phyloP scores from a whole-genome alignment of 208 protist species.

The Trypanosomatidae sp. region DNA sequence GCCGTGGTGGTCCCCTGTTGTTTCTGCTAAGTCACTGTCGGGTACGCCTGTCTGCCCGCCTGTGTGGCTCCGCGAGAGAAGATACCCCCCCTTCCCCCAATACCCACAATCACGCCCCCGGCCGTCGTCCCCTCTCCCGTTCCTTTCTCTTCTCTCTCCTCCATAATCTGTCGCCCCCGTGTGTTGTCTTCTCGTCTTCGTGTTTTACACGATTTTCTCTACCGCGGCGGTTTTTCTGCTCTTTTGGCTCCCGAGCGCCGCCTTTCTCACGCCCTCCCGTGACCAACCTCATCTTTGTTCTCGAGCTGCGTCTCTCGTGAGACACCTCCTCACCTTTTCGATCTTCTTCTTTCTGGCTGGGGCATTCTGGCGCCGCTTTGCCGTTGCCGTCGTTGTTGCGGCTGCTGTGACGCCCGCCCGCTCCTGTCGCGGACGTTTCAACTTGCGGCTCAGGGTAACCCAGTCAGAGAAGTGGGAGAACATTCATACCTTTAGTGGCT shows the following conservation, averaged over 20 bases:
- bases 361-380: neutral
- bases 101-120: no score
- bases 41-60: neutral
- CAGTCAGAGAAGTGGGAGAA: neutral
- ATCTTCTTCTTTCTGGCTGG: neutral
- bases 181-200: neutral
- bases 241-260: conserved; percentile 17
- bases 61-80: neutral
- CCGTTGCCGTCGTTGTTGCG: neutral
- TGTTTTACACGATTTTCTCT: neutral
- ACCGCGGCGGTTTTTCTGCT: neutral
- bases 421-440: neutral
- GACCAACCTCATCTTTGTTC: neutral
- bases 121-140: neutral
- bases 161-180: neutral
- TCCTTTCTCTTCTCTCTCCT: neutral
- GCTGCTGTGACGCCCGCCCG: neutral
- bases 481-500: neutral
- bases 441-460: neutral
- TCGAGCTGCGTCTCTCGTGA: neutral
- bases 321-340: neutral
- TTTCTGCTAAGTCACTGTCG: neutral
- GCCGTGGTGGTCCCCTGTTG: neutral
- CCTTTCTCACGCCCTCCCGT: neutral
- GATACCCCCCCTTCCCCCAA: neutral